Percentiles rank a stretch among this genome's conserved stretches.
These are phyloP conservation scores for Lipomyces yamadae DNA, from an alignment of 805 yeast species.

Conservation along the genomic window DNA sequence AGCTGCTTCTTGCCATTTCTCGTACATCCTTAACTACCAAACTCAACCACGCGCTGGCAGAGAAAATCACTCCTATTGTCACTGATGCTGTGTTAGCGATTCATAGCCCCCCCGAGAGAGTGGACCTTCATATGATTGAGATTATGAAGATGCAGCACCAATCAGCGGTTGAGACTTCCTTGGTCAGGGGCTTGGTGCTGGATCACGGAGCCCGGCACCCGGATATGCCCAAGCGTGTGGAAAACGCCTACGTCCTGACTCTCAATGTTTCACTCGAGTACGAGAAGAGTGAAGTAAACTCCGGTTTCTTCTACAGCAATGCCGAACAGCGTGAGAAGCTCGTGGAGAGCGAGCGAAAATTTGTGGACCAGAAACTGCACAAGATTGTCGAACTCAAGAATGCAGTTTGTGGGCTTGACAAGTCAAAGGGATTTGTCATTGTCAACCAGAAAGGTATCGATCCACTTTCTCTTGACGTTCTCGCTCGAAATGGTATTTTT, in stretches of 20 bases:
- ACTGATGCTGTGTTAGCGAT: constrained; percentile 93
- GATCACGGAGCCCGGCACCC: constrained; percentile 99
- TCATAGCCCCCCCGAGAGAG: constrained; percentile 52
- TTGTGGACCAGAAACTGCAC: constrained; percentile 89
- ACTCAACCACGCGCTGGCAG: constrained; percentile 74
- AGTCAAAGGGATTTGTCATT: constrained; percentile 81
- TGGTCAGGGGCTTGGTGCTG: constrained; percentile 86
- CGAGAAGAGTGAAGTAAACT: constrained; percentile 96
- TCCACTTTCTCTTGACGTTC: constrained; percentile 93
- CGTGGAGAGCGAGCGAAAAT: constrained; percentile 89
- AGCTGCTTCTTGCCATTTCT: constrained; percentile 88
- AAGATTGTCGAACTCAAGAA: constrained; percentile 93
- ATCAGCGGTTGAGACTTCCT: constrained; percentile 77
- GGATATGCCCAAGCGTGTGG: constrained; percentile 91
- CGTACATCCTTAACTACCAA: constrained; percentile 87
- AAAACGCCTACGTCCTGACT: constrained; percentile 82
- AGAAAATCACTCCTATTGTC: constrained; percentile 87
- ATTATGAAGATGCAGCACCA: constrained; percentile 98
- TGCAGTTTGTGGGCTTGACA: constrained; percentile 79
- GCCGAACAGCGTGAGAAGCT: constrained; percentile 97
- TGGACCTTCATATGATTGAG: constrained; percentile 96
- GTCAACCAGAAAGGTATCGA: constrained; percentile 98
- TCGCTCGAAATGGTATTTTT: constrained; percentile 89
- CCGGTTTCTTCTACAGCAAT: constrained; percentile 89
- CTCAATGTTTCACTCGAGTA: constrained; percentile 94